Conservation (phyloP, 768 basidiomycete species). For the Gelatoporia subvermispora region DNA sequence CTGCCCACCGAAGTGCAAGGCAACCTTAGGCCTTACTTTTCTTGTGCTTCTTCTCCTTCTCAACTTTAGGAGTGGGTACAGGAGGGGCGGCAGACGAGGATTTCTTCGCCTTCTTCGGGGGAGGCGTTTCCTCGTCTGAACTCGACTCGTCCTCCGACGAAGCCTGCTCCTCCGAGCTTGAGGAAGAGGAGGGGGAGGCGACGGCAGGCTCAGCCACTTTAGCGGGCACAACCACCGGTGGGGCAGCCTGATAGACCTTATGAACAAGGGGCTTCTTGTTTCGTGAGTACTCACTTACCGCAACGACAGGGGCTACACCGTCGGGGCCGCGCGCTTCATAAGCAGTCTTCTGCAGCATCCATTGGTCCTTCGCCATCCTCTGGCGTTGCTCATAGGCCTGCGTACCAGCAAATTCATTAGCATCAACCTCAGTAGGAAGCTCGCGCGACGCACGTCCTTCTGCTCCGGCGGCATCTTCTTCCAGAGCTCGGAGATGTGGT, state of each 20-base stretch:
- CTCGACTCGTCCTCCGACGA: constrained; percentile 19
- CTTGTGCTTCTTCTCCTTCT: constrained; percentile 42
- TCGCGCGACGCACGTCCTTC: constrained; percentile 58
- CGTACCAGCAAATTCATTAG: not conserved
- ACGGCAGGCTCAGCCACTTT: constrained; percentile 3
- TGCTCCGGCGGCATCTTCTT: constrained; percentile 55
- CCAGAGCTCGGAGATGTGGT: constrained; percentile 74
- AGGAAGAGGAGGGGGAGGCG: constrained; percentile 1
- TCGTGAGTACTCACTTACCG: constrained; percentile 9
- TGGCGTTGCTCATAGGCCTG: constrained; percentile 54
- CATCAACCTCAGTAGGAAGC: not conserved
- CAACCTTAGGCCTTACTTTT: constrained; percentile 28
- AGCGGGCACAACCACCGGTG: constrained; percentile 3
- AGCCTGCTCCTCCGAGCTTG: constrained; percentile 29
- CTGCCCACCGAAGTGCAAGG: no score
- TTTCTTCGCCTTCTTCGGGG: constrained; percentile 24
- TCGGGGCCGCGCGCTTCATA: constrained; percentile 56
- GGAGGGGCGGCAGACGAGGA: constrained; percentile 3
- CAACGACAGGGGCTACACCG: constrained; percentile 40
- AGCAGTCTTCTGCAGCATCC: constrained; percentile 56
- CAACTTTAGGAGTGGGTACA: constrained; percentile 31
- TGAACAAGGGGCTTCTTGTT: not conserved
- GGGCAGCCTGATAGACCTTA: constrained; percentile 2
- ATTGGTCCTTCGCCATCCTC: constrained; percentile 56
- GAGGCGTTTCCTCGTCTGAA: constrained; percentile 25